Evolutionary conservation across 208 protist genomes (phyloP), one percentile per base, ranked within the genome.

Genomic region (Trypanosoma cruzi): DNA sequence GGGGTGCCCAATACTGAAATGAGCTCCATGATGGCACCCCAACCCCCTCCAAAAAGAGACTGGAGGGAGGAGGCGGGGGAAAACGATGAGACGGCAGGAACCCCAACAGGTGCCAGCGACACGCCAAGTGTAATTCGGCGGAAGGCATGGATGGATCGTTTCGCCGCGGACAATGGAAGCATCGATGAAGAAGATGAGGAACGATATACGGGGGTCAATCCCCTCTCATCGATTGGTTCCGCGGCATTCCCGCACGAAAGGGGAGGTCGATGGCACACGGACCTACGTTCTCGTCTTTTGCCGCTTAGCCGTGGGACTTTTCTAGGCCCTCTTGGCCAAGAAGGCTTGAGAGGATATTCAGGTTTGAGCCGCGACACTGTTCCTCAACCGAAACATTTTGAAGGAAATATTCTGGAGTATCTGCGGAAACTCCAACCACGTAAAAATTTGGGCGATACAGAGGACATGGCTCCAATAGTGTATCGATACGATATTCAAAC

Each of bases 351-450:
- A 40, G 48, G 24, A 24, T n/a, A 54, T 29, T 1, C 28, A 0
- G n/a, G 8, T n/a, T 52, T 8, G 16, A 6, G 22, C 22, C 22
- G 24, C 20, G 18, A 52, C 4, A 24, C 48, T 24, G 2, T 10
- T 24, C 48, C 16, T 44, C 16, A 10, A 20, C 42, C 67, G 16
- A 53, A 60, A 40, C 20, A 29, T 13, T 64, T 64, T 65, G 26
- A 53, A 52, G 61, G 53, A 49, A 66, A 68, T 36, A 68, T 75
- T 44, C 53, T 75, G 62, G 69, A 68, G 28, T 68, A 75, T 31
- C 28, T 75, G n/a, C 44, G 53, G 24, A 24, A 7, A 10, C 49
- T 75, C 22, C 28, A 54, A 46, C 69, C 50, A 1, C 54, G 49
- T 36, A 20, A 56, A 24, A 13, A 55, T 26, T n/a, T 22, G 20